phyloP scores from a whole-genome alignment of 352 stramenopile genomes.

The Phytopythium boreale region DNA sequence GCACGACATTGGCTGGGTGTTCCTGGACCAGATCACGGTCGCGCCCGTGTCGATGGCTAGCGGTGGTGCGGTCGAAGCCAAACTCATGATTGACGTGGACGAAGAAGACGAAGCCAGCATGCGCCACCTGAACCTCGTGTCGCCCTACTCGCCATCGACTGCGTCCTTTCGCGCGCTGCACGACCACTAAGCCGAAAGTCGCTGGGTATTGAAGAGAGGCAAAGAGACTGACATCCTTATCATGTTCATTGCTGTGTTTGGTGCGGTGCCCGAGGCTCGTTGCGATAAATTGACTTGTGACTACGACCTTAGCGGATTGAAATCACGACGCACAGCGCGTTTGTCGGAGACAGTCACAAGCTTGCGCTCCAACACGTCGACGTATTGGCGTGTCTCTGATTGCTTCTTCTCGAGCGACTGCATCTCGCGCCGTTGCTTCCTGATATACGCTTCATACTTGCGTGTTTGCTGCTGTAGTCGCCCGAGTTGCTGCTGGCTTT shows the following conservation, averaged over 20 bases:
- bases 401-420: conserved; percentile 17
- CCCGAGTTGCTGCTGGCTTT: conserved; percentile 27
- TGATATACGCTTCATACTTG: conserved; percentile 32
- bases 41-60: conserved; percentile 11
- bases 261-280: background rate
- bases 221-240: background rate
- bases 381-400: conserved; percentile 18
- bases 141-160: conserved; percentile 14
- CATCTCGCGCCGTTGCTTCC: conserved; percentile 25
- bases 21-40: conserved; percentile 35
- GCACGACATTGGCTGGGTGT: conserved; percentile 55
- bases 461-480: conserved; percentile 34
- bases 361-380: conserved; percentile 31
- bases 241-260: background rate
- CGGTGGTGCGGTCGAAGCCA: conserved; percentile 20
- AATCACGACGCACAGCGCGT: too few species aligned
- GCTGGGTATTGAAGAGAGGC: background rate
- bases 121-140: conserved; percentile 16
- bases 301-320: background rate
- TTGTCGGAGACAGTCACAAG: conserved; percentile 9
- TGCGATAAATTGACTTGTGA: background rate
- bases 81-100: conserved; percentile 8
- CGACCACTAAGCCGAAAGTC: conserved; percentile 3
- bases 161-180: conserved; percentile 18
- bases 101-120: conserved; percentile 9